Evolutionary conservation across 1,139 yeast species (phyloP).

Genomic region (Nakaseomyces bracarensis): DNA sequence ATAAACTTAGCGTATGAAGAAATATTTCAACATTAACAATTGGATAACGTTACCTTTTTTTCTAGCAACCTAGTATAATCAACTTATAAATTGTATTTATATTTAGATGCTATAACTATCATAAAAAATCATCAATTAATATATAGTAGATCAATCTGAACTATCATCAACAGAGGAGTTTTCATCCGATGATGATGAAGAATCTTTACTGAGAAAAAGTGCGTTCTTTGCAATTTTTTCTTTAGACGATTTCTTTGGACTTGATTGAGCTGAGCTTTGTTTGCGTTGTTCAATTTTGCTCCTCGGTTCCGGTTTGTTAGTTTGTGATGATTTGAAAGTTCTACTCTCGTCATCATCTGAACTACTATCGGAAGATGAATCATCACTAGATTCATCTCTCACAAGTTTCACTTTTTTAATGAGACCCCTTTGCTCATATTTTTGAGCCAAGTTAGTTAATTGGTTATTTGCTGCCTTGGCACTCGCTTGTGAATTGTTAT

Average conservation of each 20-base stretch:
- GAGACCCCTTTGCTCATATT: slow-evolving; percentile 1
- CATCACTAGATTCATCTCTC: neutral
- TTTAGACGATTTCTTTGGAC: neutral
- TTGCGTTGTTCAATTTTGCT: neutral
- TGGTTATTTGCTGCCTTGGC: neutral
- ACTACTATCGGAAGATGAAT: neutral
- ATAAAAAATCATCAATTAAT: no score
- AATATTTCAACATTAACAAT: no score
- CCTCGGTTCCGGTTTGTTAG: neutral
- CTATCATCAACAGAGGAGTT: neutral
- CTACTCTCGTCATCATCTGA: neutral
- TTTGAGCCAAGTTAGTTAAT: neutral
- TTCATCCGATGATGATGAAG: neutral
- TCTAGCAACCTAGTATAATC: no score
- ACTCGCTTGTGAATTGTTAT: neutral
- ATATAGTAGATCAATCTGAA: no score
- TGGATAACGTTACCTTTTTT: no score
- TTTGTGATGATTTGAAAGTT: neutral
- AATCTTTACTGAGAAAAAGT: neutral
- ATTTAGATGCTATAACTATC: no score
- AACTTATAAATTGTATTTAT: no score
- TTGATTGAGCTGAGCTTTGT: neutral
- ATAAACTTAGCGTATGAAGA: no score
- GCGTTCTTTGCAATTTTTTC: neutral
- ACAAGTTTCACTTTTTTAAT: slow-evolving; percentile 3